These are phyloP conservation scores for Cercospora sesami DNA, from an alignment of 2,329 filamentous ascomycete species.

Conservation along the genomic window DNA sequence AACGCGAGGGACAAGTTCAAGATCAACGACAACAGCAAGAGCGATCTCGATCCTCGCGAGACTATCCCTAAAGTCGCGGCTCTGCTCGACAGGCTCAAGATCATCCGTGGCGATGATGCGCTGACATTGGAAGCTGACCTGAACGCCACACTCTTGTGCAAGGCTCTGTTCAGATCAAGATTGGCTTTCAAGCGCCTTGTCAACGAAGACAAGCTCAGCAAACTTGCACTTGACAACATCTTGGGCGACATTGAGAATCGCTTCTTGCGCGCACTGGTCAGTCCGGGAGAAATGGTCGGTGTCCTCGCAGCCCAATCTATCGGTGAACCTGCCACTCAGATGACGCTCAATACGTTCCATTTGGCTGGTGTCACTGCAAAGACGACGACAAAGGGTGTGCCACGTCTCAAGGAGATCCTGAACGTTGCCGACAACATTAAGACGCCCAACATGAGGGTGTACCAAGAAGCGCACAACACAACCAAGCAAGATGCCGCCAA, in stretches of 20 bases:
- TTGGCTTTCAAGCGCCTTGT: conserved; percentile 92
- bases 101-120: conserved; percentile 80
- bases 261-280: conserved; percentile 82
- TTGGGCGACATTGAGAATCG: conserved; percentile 86
- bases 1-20: conserved; percentile 88
- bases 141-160: conserved; percentile 88
- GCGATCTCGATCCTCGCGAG: conserved; percentile 84
- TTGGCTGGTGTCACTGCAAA: conserved; percentile 99
- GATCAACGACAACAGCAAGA: conserved; percentile 79
- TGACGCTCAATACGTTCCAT: conserved; percentile 99
- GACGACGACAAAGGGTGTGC: conserved; percentile 98
- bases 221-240: conserved; percentile 88
- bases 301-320: conserved; percentile 97
- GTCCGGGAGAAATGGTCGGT: conserved; percentile 97
- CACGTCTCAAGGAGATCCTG: conserved; percentile 98
- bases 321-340: conserved; percentile 96
- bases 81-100: conserved; percentile 73
- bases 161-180: conserved; percentile 83
- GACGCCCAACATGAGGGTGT: conserved; percentile 95
- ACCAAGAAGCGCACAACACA: conserved; percentile 63
- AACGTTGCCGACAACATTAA: conserved; percentile 98
- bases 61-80: conserved; percentile 77
- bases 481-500: conserved; percentile 79
- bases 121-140: conserved; percentile 84
- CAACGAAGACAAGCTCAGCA: conserved; percentile 80